Evolutionary conservation across 495 filamentous ascomycete species (phyloP).

Genomic region (Melanomma pulvis-pyrius): DNA sequence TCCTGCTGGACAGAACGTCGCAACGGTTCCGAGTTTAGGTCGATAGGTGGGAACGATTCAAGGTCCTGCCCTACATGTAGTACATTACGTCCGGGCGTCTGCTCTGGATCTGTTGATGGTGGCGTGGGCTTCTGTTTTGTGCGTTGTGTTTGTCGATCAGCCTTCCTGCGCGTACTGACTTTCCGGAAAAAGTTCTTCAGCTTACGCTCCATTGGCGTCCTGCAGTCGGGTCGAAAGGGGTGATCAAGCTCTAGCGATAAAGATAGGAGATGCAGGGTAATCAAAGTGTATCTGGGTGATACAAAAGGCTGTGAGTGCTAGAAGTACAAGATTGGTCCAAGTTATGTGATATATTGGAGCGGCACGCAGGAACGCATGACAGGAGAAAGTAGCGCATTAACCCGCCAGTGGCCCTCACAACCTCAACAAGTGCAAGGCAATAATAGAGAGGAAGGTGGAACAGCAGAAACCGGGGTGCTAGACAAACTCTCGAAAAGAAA

Average conservation of each 20-base stretch:
- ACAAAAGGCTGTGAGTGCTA: not conserved
- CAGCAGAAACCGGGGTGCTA: not conserved
- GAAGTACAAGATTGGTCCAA: too few species aligned
- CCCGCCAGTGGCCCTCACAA: not conserved
- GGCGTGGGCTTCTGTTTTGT: not conserved
- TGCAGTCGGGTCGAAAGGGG: not conserved
- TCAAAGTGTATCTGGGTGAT: not conserved
- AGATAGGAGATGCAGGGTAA: not conserved
- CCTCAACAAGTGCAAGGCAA: not conserved
- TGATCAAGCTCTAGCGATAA: not conserved
- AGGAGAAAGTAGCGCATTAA: not conserved
- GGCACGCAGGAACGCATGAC: not conserved
- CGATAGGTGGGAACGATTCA: not conserved
- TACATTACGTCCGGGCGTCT: not conserved
- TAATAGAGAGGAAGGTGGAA: not conserved
- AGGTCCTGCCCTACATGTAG: not conserved
- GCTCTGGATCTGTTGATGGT: not conserved
- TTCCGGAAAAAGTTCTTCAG: slow-evolving; percentile 11
- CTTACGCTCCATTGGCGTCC: slow-evolving; percentile 5
- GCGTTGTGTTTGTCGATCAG: not conserved
- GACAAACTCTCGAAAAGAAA: not conserved
- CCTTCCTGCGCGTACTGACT: not conserved
- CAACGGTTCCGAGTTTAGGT: not conserved
- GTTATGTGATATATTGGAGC: too few species aligned
- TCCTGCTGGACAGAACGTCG: not conserved